Base-by-base conservation (phyloP, 2,329 filamentous ascomycete species). In the Colletotrichum aenigma region DNA sequence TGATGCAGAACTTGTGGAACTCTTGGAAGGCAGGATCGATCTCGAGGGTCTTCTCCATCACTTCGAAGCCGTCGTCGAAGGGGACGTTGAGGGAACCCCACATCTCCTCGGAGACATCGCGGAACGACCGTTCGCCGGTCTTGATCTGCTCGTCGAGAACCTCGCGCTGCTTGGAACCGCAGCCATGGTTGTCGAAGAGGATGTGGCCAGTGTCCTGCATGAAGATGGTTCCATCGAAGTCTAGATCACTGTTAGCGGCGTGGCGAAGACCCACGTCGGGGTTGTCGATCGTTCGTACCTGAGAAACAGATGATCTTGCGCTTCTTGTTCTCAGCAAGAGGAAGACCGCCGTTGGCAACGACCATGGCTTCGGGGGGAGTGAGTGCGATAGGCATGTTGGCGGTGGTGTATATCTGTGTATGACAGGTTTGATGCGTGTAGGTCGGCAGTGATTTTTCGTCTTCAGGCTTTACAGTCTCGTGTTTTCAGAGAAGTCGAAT, bases 141-240 rank as follows among this genome's bases (percentile, higher is more conserved):
- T 92, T 91, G 83, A 94, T 93, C 79, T 94, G 91, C 75, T 89
- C 85, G 75, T 94, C 92, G 66, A 94, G 89, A 55, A 88, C 79
- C 72, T 89, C 84, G 66, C 92, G 89, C 73, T 87, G 86, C 76
- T 89, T 86, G 26, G 86, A 84, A 32, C 92, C 92, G 82, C 92
- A 93, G 67, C 93, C 92, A 78, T 92, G 89, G 79, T 87, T 87
- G 81, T 94, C 92, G 83, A 94, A 93, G 66, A 94, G 89, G 78
- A 94, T 89, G 81, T 94, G 92, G 60, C 93, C 93, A 3, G 91
- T 93, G 79, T 93, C 91, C 87, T 93, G 91, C 88, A 93, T 92
- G 86, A 93, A 93, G 77, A 94, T 94, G 6, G 92, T 94, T 77
- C 92, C 92, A 82, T 94, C 92, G 79, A 94, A 94, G 83, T 94